phyloP scores from a whole-genome alignment of 108 stramenopile genomes.

The Skeletonema marinoi region DNA sequence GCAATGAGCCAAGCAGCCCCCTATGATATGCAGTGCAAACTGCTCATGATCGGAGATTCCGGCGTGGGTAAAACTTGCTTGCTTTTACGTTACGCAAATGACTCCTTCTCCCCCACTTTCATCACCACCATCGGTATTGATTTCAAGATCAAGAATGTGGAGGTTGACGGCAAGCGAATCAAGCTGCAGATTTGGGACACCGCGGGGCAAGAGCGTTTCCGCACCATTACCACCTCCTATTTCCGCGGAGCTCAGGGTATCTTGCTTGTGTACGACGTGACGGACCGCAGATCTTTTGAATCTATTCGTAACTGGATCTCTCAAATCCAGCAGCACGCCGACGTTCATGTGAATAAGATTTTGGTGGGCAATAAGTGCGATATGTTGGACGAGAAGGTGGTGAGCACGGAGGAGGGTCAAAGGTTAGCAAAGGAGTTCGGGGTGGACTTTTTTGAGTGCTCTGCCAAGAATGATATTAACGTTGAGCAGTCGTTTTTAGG shows the following conservation, averaged over 20 bases:
- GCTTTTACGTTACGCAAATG: conserved; percentile 98
- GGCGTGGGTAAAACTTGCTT: conserved; percentile 99
- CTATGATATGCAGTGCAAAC: conserved; percentile 98
- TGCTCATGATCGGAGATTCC: conserved; percentile 99
- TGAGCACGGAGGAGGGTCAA: conserved; percentile 88
- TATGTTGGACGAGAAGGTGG: conserved; percentile 93
- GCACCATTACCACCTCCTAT: conserved; percentile 95
- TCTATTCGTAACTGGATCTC: conserved; percentile 98
- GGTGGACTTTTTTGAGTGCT: conserved; percentile 97
- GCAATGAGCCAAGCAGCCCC: conserved; percentile 64
- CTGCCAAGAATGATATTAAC: conserved; percentile 95
- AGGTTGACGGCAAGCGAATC: conserved; percentile 93
- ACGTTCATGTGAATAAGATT: conserved; percentile 96
- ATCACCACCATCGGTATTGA: conserved; percentile 99
- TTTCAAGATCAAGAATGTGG: conserved; percentile 96
- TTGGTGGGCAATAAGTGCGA: conserved; percentile 99
- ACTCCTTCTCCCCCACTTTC: conserved; percentile 96
- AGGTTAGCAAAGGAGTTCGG: conserved; percentile 91
- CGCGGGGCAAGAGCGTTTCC: conserved; percentile 89
- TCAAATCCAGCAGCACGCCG: conserved; percentile 97
- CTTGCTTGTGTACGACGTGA: conserved; percentile 98
- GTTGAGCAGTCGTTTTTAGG: conserved; percentile 89
- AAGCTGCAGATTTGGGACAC: conserved; percentile 98
- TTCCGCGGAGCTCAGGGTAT: conserved; percentile 98
- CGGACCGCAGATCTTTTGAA: conserved; percentile 97